Evolutionary conservation across 345 rosid genomes (phyloP).

Genomic region (Garcia nutans): DNA sequence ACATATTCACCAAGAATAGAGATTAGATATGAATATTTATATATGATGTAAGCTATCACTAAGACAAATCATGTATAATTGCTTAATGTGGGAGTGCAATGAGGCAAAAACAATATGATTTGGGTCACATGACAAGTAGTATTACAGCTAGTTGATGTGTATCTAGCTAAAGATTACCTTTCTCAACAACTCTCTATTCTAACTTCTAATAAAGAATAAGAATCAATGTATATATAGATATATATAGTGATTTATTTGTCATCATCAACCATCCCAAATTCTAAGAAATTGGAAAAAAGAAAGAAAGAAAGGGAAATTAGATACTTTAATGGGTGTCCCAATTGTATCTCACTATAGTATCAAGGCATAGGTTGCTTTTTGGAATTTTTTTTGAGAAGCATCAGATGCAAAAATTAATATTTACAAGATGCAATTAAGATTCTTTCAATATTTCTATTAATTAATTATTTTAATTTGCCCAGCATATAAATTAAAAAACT

Average conservation of each 20-base stretch:
- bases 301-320: background rate
- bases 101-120: too few relatives aligned
- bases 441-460: too few relatives aligned
- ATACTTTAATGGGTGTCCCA: background rate
- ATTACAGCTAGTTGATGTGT: too few relatives aligned
- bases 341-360: constrained; percentile 13
- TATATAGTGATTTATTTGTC: constrained; percentile 19
- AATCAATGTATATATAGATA: background rate
- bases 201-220: background rate
- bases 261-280: constrained; percentile 4
- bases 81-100: too few relatives aligned
- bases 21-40: too few relatives aligned
- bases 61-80: too few relatives aligned
- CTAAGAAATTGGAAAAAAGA: background rate
- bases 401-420: constrained; percentile 28
- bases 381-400: background rate
- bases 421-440: too few relatives aligned
- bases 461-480: too few relatives aligned
- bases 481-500: too few relatives aligned
- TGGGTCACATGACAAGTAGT: too few relatives aligned
- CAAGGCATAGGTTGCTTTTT: background rate
- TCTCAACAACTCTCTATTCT: background rate
- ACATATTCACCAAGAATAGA: too few relatives aligned
- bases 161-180: background rate
- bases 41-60: too few relatives aligned